Evolutionary conservation across 2,329 filamentous ascomycete genomes (phyloP), one percentile per base, ranked within the genome.

Genomic region (Aureobasidium namibiae): DNA sequence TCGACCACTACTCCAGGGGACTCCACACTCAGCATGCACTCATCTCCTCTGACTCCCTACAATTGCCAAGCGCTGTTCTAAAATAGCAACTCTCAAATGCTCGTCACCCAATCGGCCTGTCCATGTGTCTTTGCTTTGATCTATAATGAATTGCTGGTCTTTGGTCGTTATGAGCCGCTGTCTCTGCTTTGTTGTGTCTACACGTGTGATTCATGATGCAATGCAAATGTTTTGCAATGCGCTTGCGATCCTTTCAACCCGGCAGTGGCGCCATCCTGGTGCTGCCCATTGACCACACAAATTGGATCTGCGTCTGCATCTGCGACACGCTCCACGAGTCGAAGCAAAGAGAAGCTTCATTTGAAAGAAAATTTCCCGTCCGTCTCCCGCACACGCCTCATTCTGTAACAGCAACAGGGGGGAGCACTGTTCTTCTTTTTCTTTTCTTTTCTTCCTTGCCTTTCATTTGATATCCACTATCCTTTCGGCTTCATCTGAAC

Each of bases 261-360:
- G 54, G 54, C 33, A 38, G 42, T 57, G 54, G 54, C 54, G 54
- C 54, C 54, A 57, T 48, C 41, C 52, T 56, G 29, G 11, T 34
- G 38, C 38, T n/a, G n/a, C n/a, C 18, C 41, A 44, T 57, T 48
- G 31, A 48, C 23, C 36, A 57, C 44, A 29, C n/a, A n/a, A 60
- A 36, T 34, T 23, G 48, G 48, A 60, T 45, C 53, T 48, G 48
- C 34, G 8, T 42, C 45, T 46, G 52, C 33, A 23, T 45, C 42
- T 45, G 42, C 24, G 42, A 61, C 39, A 57, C 54, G 24, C 54
- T 39, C 34, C 33, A 45, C 42, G 33, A 57, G 42, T 46, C 41
- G 42, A 46, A 57, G 54, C 34, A 38, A 48, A 39, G 23, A 57
- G 54, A 57, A 57, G 42, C 41, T 48, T 48, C 42, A 33, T 48